Evolutionary conservation across 345 rosid species (phyloP).

Genomic region (Arabidopsis suecica): DNA sequence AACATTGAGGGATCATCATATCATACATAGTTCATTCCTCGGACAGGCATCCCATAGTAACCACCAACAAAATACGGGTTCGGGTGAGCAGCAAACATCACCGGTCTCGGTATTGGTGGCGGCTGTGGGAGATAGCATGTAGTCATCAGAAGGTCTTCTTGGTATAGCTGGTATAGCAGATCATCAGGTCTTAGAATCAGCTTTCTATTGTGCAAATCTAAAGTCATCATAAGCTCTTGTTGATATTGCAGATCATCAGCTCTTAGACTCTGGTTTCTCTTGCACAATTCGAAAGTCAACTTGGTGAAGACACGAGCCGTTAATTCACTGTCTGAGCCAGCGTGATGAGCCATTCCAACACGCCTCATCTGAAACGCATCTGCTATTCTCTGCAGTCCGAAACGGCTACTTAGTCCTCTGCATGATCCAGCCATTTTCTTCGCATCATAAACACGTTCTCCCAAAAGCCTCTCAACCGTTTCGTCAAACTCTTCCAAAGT

Average conservation of each 20-base stretch:
- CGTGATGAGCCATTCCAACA: slow-evolving; percentile 33
- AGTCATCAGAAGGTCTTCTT: not conserved
- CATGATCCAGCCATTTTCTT: not conserved
- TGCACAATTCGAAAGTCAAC: not conserved
- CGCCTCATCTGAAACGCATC: slow-evolving; percentile 9
- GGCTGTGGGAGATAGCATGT: not conserved
- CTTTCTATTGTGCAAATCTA: not conserved
- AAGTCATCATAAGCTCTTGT: not conserved
- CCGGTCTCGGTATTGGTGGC: not conserved
- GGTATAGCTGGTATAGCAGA: not conserved
- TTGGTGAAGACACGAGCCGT: slow-evolving; percentile 1
- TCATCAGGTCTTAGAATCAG: not conserved
- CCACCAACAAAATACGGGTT: slow-evolving; percentile 1
- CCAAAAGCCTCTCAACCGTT: not conserved
- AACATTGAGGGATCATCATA: not conserved
- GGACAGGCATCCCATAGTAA: not conserved
- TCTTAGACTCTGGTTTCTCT: not conserved
- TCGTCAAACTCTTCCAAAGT: not conserved
- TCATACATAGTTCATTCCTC: not conserved
- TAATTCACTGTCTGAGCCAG: slow-evolving; percentile 38
- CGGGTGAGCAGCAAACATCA: not conserved
- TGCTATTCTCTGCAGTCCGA: slow-evolving; percentile 24
- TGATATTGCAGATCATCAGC: not conserved
- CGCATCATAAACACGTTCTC: not conserved
- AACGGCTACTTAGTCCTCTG: not conserved